Base-by-base conservation (phyloP, 805 yeast genomes). In the Suhomyces canberraensis region DNA sequence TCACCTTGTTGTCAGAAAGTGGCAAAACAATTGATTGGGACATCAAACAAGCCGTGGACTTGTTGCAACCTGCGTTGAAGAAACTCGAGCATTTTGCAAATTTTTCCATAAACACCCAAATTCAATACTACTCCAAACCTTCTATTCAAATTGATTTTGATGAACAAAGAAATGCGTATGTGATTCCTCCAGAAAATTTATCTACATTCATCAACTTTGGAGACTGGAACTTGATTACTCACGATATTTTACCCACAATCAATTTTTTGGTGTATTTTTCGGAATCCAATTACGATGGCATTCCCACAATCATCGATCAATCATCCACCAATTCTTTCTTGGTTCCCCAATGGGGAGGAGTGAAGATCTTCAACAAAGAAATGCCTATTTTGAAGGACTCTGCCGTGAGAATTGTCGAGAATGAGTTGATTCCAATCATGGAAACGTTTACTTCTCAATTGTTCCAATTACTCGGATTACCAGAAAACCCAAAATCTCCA, bases 341-440 rank as follows among this genome's bases (percentile, higher is more conserved):
- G 31, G 77, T 91, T 16, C 95, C 96, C 6, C 95, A 85, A 60
- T 90, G 95, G 86, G 95, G 93, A 8, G 96, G 96, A 44, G 76
- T 86, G 39, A 58, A 65, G 51, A 64, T 82, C 45, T 52, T 64
- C 55, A 70, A 81, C 51, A 54, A 61, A 24, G 41, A 58, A n/a
- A 39, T 56, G 26, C 61, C 62, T 11, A 22, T 44, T 29, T 27
- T 46, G 20, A 29, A 28, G 8, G 52, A 44, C 4, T 31, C 39
- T 13, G 33, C 39, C 7, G 42, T 56, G 28, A 45, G 47, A 2
- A 46, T 81, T n/a, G 47, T 60, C 2, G 56, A 60, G 24, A 60
- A 53, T 1, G 81, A 75, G 22, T 64, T 89, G 37, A 50, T 61
- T 8, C 80, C 83, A 1, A 61, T 80, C 1, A 60, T 88, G 56